Evolutionary conservation across 2,329 filamentous ascomycete genomes (phyloP), one percentile per base, ranked within the genome.

Genomic region (Diaporthe caulivora): DNA sequence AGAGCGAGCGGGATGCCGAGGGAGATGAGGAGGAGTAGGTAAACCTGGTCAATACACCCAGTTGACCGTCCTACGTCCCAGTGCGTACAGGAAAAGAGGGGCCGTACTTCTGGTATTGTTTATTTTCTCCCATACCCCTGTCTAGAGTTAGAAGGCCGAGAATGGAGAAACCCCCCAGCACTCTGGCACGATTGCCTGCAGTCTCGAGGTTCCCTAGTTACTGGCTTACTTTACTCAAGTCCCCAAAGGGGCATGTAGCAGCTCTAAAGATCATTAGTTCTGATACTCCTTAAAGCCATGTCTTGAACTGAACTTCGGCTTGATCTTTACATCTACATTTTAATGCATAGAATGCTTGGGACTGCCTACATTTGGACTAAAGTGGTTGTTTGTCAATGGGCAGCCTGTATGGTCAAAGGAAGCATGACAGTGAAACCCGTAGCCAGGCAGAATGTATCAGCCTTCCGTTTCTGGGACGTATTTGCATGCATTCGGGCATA

Each of bases 11-110:
- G 47, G 74, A 79, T 71, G 78, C 77, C 4, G 79, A 78, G 42
- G 78, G 77, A 15, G 79, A 77, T 15, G 79, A 81, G 18, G 81
- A 81, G 8, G 81, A 81, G 9, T 77, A 78, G 44, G 64, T 69
- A 26, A 70, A 51, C 21, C 34, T 24, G 18, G 17, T 2, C 29
- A 44, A 47, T 21, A n/a, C 29, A 31, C 44, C 31, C 1, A 15
- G 24, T 44, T 21, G 31, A n/a, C n/a, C 62, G 11, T 21, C 31
- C 31, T 29, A n/a, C 29, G 9, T 26, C 62, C 53, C 11, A 26
- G 29, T 26, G 31, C n/a, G 42, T 44, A 18, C 29, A 18, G 18
- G 60, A 17, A 40, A 67, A 13, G 62, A 17, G 31, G 29, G 40
- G 26, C 15, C 44, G 40, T 21, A n/a, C 21, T 13, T 26, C n/a